Evolutionary conservation across 1,139 yeast genomes (phyloP).

Genomic region (Protomyces arabidopsidicola): DNA sequence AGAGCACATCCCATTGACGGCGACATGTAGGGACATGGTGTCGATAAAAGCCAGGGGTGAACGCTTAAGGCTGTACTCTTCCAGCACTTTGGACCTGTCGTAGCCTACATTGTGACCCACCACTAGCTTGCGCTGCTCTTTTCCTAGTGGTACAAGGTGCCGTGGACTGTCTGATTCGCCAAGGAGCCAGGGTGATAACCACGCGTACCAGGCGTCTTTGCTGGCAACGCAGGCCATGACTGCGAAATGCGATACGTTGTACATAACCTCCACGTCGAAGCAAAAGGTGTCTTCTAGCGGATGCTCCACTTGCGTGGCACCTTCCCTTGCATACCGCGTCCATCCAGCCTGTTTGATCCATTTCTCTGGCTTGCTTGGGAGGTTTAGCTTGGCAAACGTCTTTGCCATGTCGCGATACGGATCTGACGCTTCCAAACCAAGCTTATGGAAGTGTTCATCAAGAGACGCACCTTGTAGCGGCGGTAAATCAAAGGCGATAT

Average conservation of each 20-base stretch:
- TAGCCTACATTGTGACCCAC: conserved; percentile 89
- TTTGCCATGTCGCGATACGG: conserved; percentile 56
- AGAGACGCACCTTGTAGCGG: conserved; percentile 60
- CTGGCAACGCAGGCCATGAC: conserved; percentile 81
- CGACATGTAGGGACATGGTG: conserved; percentile 89
- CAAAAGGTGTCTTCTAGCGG: conserved; percentile 69
- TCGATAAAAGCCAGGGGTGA: conserved; percentile 78
- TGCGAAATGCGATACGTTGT: conserved; percentile 68
- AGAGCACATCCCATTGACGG: conserved; percentile 88
- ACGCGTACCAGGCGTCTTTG: conserved; percentile 79
- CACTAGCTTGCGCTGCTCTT: conserved; percentile 50
- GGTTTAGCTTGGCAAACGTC: conserved; percentile 41
- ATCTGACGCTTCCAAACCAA: conserved; percentile 58
- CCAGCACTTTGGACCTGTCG: conserved; percentile 79
- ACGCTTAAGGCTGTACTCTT: conserved; percentile 67
- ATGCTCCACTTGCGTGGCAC: conserved; percentile 56
- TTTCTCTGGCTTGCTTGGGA: conserved; percentile 49
- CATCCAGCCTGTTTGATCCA: conserved; percentile 74
- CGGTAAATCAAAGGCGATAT: conserved; percentile 65
- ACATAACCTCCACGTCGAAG: conserved; percentile 86
- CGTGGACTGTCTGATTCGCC: conserved; percentile 50
- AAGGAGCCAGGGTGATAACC: conserved; percentile 84
- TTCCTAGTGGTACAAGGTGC: conserved; percentile 67
- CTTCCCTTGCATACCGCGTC: conserved; percentile 54
- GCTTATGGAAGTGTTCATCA: conserved; percentile 76